Evolutionary conservation across 768 basidiomycete species (phyloP).

Genomic region (Filobasidium floriforme): DNA sequence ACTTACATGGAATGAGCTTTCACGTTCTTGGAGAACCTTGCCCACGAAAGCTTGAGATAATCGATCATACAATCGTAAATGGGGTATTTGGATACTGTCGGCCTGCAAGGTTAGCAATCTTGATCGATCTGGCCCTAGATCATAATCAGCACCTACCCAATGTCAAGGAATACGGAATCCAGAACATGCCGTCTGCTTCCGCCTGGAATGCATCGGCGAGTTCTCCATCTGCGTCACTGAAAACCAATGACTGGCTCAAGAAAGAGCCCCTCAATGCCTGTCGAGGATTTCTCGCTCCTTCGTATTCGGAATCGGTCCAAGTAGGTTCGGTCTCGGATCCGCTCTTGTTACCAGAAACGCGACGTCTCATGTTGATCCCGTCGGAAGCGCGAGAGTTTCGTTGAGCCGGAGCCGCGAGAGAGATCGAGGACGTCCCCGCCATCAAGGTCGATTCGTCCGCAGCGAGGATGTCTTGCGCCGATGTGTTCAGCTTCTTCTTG

Average conservation of each 20-base stretch:
- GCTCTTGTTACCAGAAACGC: constrained; percentile 1
- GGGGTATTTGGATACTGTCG: constrained; percentile 77
- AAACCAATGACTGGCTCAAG: not conserved
- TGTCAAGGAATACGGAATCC: constrained; percentile 87
- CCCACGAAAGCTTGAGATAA: constrained; percentile 67
- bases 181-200: constrained; percentile 51
- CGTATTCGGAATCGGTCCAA: constrained; percentile 20
- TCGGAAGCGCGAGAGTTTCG: not conserved
- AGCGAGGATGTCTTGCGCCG: not conserved
- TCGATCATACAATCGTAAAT: constrained; percentile 94
- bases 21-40: constrained; percentile 63
- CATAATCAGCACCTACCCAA: constrained; percentile 27
- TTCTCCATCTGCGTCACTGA: constrained; percentile 19
- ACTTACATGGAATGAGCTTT: constrained; percentile 69
- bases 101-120: constrained; percentile 29
- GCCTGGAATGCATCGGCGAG: constrained; percentile 27
- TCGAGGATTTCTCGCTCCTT: not conserved
- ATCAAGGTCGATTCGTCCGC: constrained; percentile 12
- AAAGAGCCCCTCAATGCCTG: not conserved
- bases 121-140: not conserved
- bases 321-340: constrained; percentile 23
- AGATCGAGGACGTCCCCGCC: constrained; percentile 13
- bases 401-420: not conserved
- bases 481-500: constrained; percentile 23
- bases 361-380: not conserved